Conservation (phyloP, 1,139 yeast species). For the Kodamaea fungicola region DNA sequence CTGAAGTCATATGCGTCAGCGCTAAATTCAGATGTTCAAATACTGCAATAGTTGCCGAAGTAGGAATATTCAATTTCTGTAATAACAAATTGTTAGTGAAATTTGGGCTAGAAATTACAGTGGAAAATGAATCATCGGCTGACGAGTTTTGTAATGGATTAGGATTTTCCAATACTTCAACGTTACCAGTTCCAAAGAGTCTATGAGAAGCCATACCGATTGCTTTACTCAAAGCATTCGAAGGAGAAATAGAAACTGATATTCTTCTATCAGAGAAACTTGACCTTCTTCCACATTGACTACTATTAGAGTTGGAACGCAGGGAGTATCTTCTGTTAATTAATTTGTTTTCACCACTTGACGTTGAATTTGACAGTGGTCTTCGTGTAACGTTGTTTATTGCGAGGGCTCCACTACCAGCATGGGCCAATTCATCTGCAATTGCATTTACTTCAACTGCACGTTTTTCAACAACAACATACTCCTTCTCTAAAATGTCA, state of each 20-base stretch:
- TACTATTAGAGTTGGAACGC: constrained; percentile 27
- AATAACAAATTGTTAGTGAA: constrained; percentile 35
- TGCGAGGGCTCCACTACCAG: constrained; percentile 57
- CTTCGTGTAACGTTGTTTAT: constrained; percentile 23
- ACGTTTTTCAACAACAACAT: constrained; percentile 90
- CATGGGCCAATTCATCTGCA: constrained; percentile 83
- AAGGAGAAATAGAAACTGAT: constrained; percentile 75
- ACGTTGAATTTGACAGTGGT: constrained; percentile 12
- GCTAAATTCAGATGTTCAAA: constrained; percentile 8
- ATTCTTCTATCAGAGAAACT: constrained; percentile 56
- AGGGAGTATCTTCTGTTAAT: constrained; percentile 29
- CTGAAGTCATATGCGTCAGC: constrained; percentile 19
- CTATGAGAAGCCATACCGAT: constrained; percentile 85
- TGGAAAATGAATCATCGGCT: constrained; percentile 14
- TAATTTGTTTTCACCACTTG: constrained; percentile 12
- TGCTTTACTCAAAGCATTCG: constrained; percentile 86
- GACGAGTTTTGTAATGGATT: constrained; percentile 1
- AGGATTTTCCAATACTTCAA: constrained; percentile 12
- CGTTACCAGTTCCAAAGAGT: constrained; percentile 55
- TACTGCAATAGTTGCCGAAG: constrained; percentile 14
- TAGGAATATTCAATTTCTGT: constrained; percentile 35
- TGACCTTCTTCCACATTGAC: constrained; percentile 37
- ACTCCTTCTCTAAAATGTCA: constrained; percentile 69
- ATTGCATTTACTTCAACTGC: constrained; percentile 93
- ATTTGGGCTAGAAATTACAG: constrained; percentile 29